These are phyloP conservation scores for Neurospora terricola DNA, from an alignment of 495 filamentous ascomycete species.

Conservation along the genomic window DNA sequence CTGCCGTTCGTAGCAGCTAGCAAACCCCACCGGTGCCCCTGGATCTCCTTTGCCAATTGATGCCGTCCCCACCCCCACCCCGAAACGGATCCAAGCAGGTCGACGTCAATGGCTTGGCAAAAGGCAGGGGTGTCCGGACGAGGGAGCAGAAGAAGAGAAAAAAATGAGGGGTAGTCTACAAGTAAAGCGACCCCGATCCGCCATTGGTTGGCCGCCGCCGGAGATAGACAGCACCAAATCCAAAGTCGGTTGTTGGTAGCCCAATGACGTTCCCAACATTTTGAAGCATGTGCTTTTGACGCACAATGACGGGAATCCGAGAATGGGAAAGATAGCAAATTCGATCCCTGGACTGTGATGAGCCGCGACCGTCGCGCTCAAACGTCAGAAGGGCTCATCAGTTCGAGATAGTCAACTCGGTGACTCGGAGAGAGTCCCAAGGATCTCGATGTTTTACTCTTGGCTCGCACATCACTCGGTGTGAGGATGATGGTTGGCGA, in stretches of 20 bases:
- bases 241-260: not conserved
- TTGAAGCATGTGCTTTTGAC: not conserved
- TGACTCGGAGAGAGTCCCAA: not conserved
- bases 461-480: not conserved
- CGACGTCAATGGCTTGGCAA: slow-evolving; percentile 16
- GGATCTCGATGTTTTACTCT: not conserved
- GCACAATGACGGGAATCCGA: not conserved
- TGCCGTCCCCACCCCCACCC: not conserved
- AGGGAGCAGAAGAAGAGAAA: not conserved
- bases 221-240: not conserved
- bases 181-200: not conserved
- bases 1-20: not conserved
- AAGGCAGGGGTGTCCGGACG: not conserved
- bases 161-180: not conserved
- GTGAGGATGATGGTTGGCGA: not conserved
- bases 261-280: not conserved
- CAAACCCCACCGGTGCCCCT: not conserved
- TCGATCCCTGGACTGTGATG: not conserved
- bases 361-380: not conserved
- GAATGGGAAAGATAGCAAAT: not conserved
- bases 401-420: not conserved
- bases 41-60: not conserved
- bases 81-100: slow-evolving; percentile 4
- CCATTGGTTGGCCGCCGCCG: not conserved
- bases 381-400: not conserved